Evolutionary conservation across 495 filamentous ascomycete genomes (phyloP).

Genomic region (Hypomontagnella submonticulosa): DNA sequence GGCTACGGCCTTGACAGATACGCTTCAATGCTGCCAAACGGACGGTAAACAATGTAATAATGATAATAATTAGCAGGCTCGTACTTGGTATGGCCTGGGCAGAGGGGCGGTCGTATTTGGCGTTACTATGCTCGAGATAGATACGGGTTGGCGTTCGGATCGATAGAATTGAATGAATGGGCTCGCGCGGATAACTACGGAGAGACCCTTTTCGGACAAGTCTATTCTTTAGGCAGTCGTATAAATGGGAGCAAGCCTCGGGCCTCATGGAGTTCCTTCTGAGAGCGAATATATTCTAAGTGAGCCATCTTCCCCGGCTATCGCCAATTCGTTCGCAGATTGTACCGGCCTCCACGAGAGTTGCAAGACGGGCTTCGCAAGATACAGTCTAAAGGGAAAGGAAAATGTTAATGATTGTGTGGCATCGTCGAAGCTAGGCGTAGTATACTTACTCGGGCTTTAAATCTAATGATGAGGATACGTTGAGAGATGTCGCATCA

Average conservation of each 20-base stretch:
- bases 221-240: slow-evolving; percentile 15
- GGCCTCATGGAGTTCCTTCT: slow-evolving; percentile 26
- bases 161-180: slow-evolving; percentile 28
- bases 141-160: slow-evolving; percentile 34
- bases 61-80: slow-evolving; percentile 29
- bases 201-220: background rate
- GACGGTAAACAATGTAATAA: slow-evolving; percentile 31
- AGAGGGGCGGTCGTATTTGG: slow-evolving; percentile 18
- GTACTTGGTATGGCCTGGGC: slow-evolving; percentile 18
- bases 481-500: slow-evolving; percentile 55
- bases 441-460: slow-evolving; percentile 49
- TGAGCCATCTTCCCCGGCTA: slow-evolving; percentile 86
- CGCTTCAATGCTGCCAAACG: background rate
- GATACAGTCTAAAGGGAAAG: slow-evolving; percentile 54
- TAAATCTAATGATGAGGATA: slow-evolving; percentile 58
- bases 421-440: slow-evolving; percentile 16
- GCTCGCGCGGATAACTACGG: slow-evolving; percentile 20
- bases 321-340: slow-evolving; percentile 67
- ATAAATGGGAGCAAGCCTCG: slow-evolving; percentile 10
- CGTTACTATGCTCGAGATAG: slow-evolving; percentile 29
- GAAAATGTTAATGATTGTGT: background rate
- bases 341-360: slow-evolving; percentile 77
- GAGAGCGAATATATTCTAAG: slow-evolving; percentile 75
- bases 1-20: background rate
- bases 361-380: slow-evolving; percentile 78